Conservation (phyloP, 2,329 filamentous ascomycete genomes). For the Tricladium varicosporioides region DNA sequence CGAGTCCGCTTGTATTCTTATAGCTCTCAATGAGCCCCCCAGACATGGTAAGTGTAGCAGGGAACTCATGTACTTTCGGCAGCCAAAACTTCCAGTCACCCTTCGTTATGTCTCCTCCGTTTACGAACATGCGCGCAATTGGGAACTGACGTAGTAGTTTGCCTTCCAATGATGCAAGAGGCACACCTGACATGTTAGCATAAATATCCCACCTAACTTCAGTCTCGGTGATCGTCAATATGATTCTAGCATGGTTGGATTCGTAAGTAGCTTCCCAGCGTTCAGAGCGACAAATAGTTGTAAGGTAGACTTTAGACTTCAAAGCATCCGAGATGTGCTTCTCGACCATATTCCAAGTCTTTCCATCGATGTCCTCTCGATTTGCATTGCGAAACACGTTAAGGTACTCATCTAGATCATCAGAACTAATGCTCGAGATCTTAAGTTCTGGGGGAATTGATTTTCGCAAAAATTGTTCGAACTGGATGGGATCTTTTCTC, state of each 20-base stretch:
- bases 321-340: constrained; percentile 34
- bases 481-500: constrained; percentile 41
- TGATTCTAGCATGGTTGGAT: constrained; percentile 38
- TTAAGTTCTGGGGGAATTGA: constrained; percentile 42
- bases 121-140: constrained; percentile 45
- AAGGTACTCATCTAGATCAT: constrained; percentile 25
- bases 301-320: constrained; percentile 34
- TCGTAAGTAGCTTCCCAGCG: constrained; percentile 44
- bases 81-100: constrained; percentile 45
- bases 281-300: constrained; percentile 33
- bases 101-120: constrained; percentile 31
- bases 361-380: constrained; percentile 22
- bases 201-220: constrained; percentile 47
- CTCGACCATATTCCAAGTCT: constrained; percentile 35
- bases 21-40: constrained; percentile 22
- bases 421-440: constrained; percentile 20
- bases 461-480: constrained; percentile 42
- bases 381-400: constrained; percentile 8
- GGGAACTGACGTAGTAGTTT: constrained; percentile 40
- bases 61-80: constrained; percentile 37
- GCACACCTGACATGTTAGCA: constrained; percentile 35
- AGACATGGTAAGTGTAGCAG: constrained; percentile 38
- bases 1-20: constrained; percentile 20
- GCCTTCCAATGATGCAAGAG: constrained; percentile 38
- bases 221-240: constrained; percentile 36